Percentiles rank a stretch among this genome's conserved stretches.
Conservation (phyloP, 2,329 filamentous ascomycete species). For the Alternaria longipes region DNA sequence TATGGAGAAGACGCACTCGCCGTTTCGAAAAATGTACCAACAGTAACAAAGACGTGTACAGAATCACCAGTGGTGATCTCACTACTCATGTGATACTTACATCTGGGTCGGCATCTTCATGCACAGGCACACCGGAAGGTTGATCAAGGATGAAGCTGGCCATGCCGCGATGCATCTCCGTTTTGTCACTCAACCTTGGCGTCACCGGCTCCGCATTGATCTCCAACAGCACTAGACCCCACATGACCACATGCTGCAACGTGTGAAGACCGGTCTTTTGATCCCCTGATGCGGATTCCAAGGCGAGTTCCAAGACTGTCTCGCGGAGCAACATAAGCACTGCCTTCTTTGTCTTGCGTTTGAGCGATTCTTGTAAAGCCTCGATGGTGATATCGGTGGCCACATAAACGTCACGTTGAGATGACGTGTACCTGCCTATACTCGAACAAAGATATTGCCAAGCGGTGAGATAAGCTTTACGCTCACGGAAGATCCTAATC, state of each 20-base stretch:
- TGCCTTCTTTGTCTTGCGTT: not conserved
- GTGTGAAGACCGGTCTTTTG: not conserved
- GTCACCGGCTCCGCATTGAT: not conserved
- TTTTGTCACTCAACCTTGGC: not conserved
- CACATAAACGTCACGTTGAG: not conserved
- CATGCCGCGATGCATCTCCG: not conserved
- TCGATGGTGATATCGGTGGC: fast-evolving
- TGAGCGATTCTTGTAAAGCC: not conserved
- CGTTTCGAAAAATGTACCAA: no score
- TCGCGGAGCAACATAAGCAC: not conserved
- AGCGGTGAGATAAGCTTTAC: not conserved
- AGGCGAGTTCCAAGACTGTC: not conserved
- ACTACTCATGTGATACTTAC: no score
- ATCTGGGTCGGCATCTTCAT: not conserved
- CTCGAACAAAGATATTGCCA: not conserved
- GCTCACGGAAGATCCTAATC: fast-evolving
- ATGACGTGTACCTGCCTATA: not conserved
- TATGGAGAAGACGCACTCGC: not conserved
- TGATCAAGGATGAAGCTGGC: not conserved
- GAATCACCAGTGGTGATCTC: fast-evolving
- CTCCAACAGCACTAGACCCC: not conserved
- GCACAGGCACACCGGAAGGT: not conserved
- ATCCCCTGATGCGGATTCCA: not conserved
- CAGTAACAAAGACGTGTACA: no score
- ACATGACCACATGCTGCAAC: not conserved